Evolutionary conservation across 441 rosid species (phyloP), one percentile per base, ranked within the genome.

Genomic region (Populus hybrid): DNA sequence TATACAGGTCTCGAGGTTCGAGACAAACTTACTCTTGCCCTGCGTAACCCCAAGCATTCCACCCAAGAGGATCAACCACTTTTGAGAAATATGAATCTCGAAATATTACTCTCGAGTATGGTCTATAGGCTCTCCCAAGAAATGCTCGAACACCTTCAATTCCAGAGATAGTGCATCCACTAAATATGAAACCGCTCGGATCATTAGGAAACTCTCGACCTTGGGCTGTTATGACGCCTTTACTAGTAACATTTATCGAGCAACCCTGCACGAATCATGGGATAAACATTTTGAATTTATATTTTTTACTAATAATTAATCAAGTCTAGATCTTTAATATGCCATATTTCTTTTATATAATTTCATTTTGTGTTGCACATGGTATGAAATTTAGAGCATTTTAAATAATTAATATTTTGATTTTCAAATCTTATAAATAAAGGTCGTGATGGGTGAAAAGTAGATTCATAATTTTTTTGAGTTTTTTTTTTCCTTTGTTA

Each of bases 21-120:
- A 46, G 10, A 42, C 6, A 69, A 69, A 69, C 72, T 18, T 69
- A 69, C 72, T 69, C 72, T 14, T 69, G 53, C n/a, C 72, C 72
- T 4, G 11, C 46, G 36, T 32, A 69, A n/a, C 11, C 10, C 72
- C 72, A 69, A 3, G 72, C 38, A 35, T 35, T 18, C 72, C 72
- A 69, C 6, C 72, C 72, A 7, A 14, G 23, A 20, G 72, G 72
- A 20, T 69, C 8, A 30, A 69, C 40, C 11, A 34, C 36, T n/a
- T 35, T 10, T 8, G 72, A 18, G 14, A 69, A 34, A 4, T 2
- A 32, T 34, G 53, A 35, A 6, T 34, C 36, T 11, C 36, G 10
- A 35, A 36, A 34, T 38, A 69, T n/a, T 40, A 69, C 72, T n/a
- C 50, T 69, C 23, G 72, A 69, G 40, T 8, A 69, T 18, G 38